Percentiles rank a stretch among this genome's conserved stretches.
Evolutionary conservation across 2,329 filamentous ascomycete species (phyloP).

Genomic region (Aphanoascus verrucosus): DNA sequence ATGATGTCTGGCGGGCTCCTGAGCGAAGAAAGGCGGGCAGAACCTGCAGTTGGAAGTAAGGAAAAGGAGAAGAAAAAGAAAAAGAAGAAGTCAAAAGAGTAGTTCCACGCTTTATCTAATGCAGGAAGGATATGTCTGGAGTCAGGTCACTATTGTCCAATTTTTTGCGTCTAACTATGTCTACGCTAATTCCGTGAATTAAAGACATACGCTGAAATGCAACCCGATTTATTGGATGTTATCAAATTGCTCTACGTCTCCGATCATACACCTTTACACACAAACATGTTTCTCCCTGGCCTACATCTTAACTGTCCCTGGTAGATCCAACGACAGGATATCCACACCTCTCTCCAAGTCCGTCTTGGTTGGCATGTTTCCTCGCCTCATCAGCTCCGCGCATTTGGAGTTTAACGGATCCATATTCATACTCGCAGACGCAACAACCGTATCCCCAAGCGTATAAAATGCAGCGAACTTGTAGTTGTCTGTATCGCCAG

Average conservation of each 20-base stretch:
- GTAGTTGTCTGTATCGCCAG: conserved; percentile 62
- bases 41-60: conserved; percentile 4
- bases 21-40: not conserved
- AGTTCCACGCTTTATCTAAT: not conserved
- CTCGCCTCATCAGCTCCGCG: conserved; percentile 71
- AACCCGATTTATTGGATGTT: not conserved
- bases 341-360: conserved; percentile 52
- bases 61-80: conserved; percentile 14
- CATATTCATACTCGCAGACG: conserved; percentile 79
- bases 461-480: conserved; percentile 87
- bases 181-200: not conserved
- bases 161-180: not conserved
- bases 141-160: not conserved
- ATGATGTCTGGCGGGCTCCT: conserved; percentile 2
- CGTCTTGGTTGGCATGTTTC: conserved; percentile 72
- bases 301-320: conserved; percentile 10
- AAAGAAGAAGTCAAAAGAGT: conserved; percentile 12
- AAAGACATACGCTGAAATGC: not conserved
- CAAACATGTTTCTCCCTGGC: not conserved
- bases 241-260: not conserved
- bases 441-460: conserved; percentile 75
- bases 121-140: not conserved
- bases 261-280: not conserved
- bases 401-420: conserved; percentile 78
- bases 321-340: conserved; percentile 24